phyloP scores from a whole-genome alignment of 495 filamentous ascomycete species.

The Schizothecium vesticola region DNA sequence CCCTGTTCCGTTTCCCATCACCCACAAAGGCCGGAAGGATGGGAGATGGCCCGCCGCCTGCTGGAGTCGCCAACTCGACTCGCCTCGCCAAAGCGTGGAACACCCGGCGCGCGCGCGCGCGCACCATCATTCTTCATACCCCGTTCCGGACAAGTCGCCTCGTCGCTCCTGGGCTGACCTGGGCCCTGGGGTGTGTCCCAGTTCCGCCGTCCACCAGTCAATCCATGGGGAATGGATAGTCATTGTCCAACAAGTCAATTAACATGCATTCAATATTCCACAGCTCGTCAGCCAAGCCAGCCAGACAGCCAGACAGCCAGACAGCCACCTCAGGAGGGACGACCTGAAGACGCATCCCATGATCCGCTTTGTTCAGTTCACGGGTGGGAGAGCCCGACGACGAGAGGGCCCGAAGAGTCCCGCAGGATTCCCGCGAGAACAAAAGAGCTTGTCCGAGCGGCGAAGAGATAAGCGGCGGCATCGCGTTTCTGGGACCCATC shows the following conservation, averaged over 20 bases:
- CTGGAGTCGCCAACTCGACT: neutral
- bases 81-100: neutral
- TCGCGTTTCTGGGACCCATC: neutral
- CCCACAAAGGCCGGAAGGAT: neutral
- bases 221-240: neutral
- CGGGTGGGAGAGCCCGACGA: neutral
- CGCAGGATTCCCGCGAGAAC: neutral
- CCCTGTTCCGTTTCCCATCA: neutral
- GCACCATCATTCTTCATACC: neutral
- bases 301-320: neutral
- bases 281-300: neutral
- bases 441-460: neutral
- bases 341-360: neutral
- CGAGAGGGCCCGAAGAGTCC: neutral
- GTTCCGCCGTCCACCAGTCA: too few species aligned
- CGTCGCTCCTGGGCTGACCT: neutral
- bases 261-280: neutral
- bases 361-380: neutral
- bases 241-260: neutral
- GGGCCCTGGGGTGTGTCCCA: neutral
- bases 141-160: neutral
- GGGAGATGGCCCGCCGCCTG: neutral
- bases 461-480: slow-evolving; percentile 5
- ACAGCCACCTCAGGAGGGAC: neutral
- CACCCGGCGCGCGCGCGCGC: neutral